Evolutionary conservation across 805 yeast genomes (phyloP).

Genomic region (Barnettozyma populi): DNA sequence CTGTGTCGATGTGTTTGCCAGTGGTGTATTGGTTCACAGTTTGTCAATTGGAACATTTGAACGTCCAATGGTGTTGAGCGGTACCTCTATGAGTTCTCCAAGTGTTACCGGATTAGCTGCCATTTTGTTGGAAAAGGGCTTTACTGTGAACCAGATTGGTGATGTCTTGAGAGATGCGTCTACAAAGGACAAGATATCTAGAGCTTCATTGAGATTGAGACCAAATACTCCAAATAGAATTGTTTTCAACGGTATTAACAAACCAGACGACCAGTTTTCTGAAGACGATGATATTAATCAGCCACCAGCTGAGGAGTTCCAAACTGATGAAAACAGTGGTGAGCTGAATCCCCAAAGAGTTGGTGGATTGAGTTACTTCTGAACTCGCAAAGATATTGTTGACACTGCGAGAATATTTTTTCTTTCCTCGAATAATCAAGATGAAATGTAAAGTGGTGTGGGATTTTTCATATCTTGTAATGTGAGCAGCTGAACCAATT

Average conservation of each 20-base stretch:
- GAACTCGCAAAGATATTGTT: no score
- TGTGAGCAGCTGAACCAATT: no score
- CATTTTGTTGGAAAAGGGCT: constrained; percentile 47
- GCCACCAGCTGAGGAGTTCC: not conserved
- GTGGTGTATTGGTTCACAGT: constrained; percentile 68
- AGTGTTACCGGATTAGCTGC: constrained; percentile 64
- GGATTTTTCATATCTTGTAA: no score
- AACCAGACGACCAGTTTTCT: constrained; percentile 28
- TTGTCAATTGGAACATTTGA: constrained; percentile 32
- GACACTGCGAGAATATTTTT: no score
- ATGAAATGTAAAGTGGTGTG: no score
- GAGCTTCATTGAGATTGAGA: constrained; percentile 40
- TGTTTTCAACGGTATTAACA: constrained; percentile 33
- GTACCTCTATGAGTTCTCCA: constrained; percentile 83
- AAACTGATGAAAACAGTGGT: not conserved
- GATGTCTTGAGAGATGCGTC: constrained; percentile 39
- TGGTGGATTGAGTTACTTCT: not conserved
- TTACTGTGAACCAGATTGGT: constrained; percentile 37
- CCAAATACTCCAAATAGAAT: constrained; percentile 59
- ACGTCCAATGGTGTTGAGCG: constrained; percentile 40
- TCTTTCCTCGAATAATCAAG: no score
- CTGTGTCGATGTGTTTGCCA: constrained; percentile 84
- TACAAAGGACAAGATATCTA: constrained; percentile 42
- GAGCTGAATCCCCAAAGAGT: not conserved
- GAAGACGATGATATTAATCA: constrained; percentile 9